Evolutionary conservation across 192 early-diverging fungal species (phyloP).

Genomic region (Backusella mclennaniae): DNA sequence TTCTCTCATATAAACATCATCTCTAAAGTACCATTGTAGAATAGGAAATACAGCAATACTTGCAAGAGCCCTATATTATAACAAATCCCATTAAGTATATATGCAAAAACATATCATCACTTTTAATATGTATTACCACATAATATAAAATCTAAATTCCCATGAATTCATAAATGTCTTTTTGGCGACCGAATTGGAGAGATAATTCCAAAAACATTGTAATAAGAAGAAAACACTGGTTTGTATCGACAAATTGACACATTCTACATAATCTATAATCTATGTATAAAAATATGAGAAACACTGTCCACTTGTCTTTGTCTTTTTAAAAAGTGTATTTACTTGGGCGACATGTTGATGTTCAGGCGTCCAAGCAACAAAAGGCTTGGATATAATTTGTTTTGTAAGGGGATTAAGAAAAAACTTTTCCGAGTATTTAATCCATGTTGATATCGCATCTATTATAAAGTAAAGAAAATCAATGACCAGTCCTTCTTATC

Average conservation of each 20-base stretch:
- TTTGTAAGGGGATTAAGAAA: not conserved
- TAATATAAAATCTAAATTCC: slow-evolving; percentile 45
- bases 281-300: not conserved
- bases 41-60: slow-evolving; percentile 37
- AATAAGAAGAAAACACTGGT: slow-evolving; percentile 42
- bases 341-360: slow-evolving; percentile 16
- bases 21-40: slow-evolving; percentile 28
- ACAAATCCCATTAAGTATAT: not conserved
- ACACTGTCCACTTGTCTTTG: not conserved
- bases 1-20: slow-evolving; percentile 30
- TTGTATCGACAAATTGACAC: slow-evolving; percentile 19
- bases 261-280: slow-evolving; percentile 23
- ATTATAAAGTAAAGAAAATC: not conserved
- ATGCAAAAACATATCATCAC: not conserved
- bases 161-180: slow-evolving; percentile 42
- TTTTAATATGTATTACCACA: slow-evolving; percentile 24
- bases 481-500: not conserved
- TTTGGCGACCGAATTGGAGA: slow-evolving; percentile 39
- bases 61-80: slow-evolving; percentile 18
- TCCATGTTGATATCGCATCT: slow-evolving; percentile 28
- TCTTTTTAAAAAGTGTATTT: not conserved
- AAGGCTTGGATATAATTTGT: slow-evolving; percentile 21
- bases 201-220: slow-evolving; percentile 52
- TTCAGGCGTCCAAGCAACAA: slow-evolving; percentile 11
- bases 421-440: slow-evolving; percentile 31